Conservation (phyloP, 768 basidiomycete species). For the Leccinum boreale region DNA sequence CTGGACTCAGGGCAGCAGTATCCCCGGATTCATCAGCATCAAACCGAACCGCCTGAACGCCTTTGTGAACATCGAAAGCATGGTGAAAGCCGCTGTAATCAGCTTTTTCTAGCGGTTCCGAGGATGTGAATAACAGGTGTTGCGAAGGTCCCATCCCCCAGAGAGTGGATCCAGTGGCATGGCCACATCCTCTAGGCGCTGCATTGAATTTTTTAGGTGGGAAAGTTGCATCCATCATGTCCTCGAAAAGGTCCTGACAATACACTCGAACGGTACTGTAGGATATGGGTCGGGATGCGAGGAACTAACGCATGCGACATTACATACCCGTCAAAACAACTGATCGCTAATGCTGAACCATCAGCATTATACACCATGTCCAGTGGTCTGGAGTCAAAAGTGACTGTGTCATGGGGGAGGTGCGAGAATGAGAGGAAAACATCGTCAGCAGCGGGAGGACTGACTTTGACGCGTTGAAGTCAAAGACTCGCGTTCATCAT, state of each 20-base stretch:
- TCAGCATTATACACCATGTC: conserved; percentile 46
- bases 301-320: background rate
- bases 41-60: conserved; percentile 32
- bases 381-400: conserved; percentile 33
- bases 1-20: conserved; percentile 41
- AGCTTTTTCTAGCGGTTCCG: conserved; percentile 38
- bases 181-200: conserved; percentile 17
- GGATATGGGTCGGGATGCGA: background rate
- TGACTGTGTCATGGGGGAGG: conserved; percentile 13
- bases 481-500: conserved; percentile 12
- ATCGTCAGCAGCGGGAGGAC: background rate
- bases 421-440: background rate
- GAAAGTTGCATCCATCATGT: conserved; percentile 9
- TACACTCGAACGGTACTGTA: conserved; percentile 23
- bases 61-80: conserved; percentile 42
- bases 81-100: conserved; percentile 43
- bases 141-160: conserved; percentile 49
- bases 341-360: conserved; percentile 36
- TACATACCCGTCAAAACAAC: conserved; percentile 29
- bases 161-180: conserved; percentile 42
- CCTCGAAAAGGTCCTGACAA: conserved; percentile 23
- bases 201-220: conserved; percentile 14
- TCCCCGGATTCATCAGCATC: conserved; percentile 54
- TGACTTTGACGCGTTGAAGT: conserved; percentile 14
- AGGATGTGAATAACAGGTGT: conserved; percentile 50